These are phyloP conservation scores for Arabidopsis suecica DNA, from an alignment of 345 rosid genomes.

Conservation along the genomic window DNA sequence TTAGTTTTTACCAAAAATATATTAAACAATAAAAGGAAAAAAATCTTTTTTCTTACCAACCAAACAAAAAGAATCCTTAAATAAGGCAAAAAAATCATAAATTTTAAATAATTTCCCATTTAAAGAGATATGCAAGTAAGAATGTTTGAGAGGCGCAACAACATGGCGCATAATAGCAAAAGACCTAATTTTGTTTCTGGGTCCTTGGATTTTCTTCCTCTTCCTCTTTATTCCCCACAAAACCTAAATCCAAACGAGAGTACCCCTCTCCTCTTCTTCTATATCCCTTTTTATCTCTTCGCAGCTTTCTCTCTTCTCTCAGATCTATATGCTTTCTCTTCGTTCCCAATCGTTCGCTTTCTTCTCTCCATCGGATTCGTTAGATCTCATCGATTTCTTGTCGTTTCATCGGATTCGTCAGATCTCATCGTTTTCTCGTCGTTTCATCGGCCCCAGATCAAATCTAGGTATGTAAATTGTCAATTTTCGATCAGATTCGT, in stretches of 20 bases:
- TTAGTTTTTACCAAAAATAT: conserved; percentile 13
- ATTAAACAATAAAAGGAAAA: background rate
- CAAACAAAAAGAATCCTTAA: background rate
- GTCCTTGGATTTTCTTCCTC: conserved; percentile 45
- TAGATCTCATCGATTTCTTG: conserved; percentile 26
- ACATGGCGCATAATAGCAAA: conserved; percentile 47
- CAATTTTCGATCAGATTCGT: conserved; percentile 14
- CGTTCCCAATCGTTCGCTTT: conserved; percentile 9
- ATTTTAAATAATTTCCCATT: conserved; percentile 3
- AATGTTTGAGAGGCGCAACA: conserved; percentile 22
- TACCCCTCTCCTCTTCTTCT: background rate
- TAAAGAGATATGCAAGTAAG: background rate
- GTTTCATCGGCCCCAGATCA: conserved; percentile 28
- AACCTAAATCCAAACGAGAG: conserved; percentile 29
- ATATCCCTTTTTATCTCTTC: conserved; percentile 22
- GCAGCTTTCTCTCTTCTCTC: conserved; percentile 22
- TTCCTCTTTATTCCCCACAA: conserved; percentile 39
- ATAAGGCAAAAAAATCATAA: conserved; percentile 2
- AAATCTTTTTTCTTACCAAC: conserved; percentile 21
- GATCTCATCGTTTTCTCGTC: conserved; percentile 24
- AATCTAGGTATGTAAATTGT: conserved; percentile 26
- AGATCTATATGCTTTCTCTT: conserved; percentile 27
- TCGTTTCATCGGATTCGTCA: conserved; percentile 21
- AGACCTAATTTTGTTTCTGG: conserved; percentile 37
- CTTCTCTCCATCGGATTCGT: background rate